Percentiles rank a stretch among this genome's conserved stretches.
phyloP scores from a whole-genome alignment of 768 basidiomycete species.

The Favolaschia claudopus region DNA sequence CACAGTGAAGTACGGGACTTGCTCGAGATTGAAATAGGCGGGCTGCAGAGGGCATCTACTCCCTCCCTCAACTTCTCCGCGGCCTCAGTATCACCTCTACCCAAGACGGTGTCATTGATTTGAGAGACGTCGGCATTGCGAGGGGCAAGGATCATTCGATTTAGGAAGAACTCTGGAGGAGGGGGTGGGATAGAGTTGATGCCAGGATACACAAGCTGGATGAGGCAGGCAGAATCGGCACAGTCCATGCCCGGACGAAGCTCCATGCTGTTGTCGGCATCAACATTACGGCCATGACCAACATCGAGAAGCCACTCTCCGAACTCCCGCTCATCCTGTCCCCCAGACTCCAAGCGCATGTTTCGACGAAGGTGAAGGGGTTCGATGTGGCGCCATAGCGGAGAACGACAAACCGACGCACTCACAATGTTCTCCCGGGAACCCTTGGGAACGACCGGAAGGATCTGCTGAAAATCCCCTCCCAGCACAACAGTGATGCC shows the following conservation, averaged over 20 bases:
- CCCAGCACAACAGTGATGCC: slow-evolving; percentile 43
- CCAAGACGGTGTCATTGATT: slow-evolving; percentile 39
- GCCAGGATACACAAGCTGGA: slow-evolving; percentile 33
- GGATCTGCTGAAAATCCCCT: too few relatives aligned
- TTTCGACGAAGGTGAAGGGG: slow-evolving; percentile 41
- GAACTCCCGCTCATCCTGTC: slow-evolving; percentile 28
- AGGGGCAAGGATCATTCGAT: slow-evolving; percentile 44
- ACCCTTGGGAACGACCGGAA: slow-evolving; percentile 45
- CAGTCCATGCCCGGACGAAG: slow-evolving; percentile 11
- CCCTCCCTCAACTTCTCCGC: too few relatives aligned
- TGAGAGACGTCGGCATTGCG: slow-evolving; percentile 47
- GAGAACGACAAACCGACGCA: slow-evolving; percentile 40
- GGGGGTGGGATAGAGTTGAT: slow-evolving; percentile 11
- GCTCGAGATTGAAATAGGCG: too few relatives aligned
- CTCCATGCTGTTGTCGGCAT: background rate
- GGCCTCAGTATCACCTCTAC: too few relatives aligned
- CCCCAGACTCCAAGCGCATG: slow-evolving; percentile 42
- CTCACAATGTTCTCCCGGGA: slow-evolving; percentile 41
- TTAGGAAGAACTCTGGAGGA: slow-evolving; percentile 39
- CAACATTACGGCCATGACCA: slow-evolving; percentile 24
- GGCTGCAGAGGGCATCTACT: too few relatives aligned
- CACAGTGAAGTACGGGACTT: too few relatives aligned
- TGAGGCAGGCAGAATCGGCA: slow-evolving; percentile 39
- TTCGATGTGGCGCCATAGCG: slow-evolving; percentile 40
- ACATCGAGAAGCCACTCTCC: slow-evolving; percentile 24